These are phyloP conservation scores for Bidens hawaiensis DNA, from an alignment of 140 eudicot species.

Conservation along the genomic window DNA sequence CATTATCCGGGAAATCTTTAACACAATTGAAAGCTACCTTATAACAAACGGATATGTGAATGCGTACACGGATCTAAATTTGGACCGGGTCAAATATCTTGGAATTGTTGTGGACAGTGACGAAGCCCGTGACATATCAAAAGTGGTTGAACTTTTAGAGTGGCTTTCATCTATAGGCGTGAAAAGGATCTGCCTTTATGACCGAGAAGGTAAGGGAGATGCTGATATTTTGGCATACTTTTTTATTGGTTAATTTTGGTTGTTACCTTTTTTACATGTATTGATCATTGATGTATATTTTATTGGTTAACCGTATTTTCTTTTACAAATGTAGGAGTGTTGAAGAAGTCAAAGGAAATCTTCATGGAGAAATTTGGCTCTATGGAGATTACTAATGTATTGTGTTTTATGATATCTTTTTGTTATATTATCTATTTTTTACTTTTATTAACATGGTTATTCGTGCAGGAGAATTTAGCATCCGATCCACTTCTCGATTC, in stretches of 20 bases:
- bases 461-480: constrained; percentile 41
- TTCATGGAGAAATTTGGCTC: constrained; percentile 37
- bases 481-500: constrained; percentile 15
- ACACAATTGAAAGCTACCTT: constrained; percentile 48
- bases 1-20: constrained; percentile 30
- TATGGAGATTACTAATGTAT: no score
- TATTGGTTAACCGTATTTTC: no score
- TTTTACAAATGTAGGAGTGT: constrained; percentile 54
- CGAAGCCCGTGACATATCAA: constrained; percentile 55
- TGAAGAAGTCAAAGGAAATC: constrained; percentile 70
- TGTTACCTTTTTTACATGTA: no score
- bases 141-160: constrained; percentile 55
- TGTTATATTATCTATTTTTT: constrained; percentile 2
- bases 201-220: constrained; percentile 57
- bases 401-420: no score
- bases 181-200: constrained; percentile 65
- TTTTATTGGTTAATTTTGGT: neutral
- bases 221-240: neutral
- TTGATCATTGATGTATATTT: no score
- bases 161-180: constrained; percentile 64
- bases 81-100: constrained; percentile 50
- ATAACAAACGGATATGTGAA: constrained; percentile 43
- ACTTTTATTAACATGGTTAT: constrained; percentile 6
- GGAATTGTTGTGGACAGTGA: constrained; percentile 77
- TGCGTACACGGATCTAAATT: constrained; percentile 40